Base-by-base conservation (phyloP, 31 red algal species). In the Asparagopsis taxiformis region DNA sequence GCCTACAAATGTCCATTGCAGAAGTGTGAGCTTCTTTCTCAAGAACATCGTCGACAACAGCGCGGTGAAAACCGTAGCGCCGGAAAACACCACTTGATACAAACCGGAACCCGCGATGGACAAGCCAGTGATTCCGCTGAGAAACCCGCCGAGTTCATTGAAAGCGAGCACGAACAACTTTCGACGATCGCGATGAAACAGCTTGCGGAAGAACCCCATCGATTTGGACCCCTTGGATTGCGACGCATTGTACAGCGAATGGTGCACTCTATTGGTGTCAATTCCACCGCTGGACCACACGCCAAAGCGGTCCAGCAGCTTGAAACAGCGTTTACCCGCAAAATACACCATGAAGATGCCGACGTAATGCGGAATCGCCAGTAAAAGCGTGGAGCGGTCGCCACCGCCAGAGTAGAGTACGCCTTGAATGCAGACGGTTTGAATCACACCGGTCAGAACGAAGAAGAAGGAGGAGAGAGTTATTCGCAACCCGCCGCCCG, bases 61-160 rank as follows among this genome's bases (percentile, higher is more conserved):
- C 17, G 88, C 88, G 28, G 88, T 92, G 21, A 85, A 82, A 28
- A 92, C 79, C 16, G 88, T 92, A 25, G 55, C 79, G 19, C 88
- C 88, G 4, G 88, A 92, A 37, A 85, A 79, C 3, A 92, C 88
- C 23, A 92, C 80, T 61, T 92, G 88, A 55, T 92, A 92, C 33
- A 92, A 34, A 25, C 88, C 88, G 21, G 79, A 84, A 21, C 88
- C 88, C 31, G 88, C 88, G 41, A 85, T 79, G 3, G 88, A 76
- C 35, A 92, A 37, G 31, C 88, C 88, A 6, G 69, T 79, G 9
- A 84, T 51, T 2, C 87, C 87, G 3, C 65, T 77, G 1, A 85
- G 55, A 68, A 84, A 92, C 30, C 79, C 78, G 0, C 72, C 65
- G 13, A 72, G 59, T 60, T 92, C 88, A 39, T 92, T 92, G 36